Evolutionary conservation across 164 flowering plant species (phyloP), one percentile per base, ranked within the genome.

Genomic region (Magnolia changhungtana): DNA sequence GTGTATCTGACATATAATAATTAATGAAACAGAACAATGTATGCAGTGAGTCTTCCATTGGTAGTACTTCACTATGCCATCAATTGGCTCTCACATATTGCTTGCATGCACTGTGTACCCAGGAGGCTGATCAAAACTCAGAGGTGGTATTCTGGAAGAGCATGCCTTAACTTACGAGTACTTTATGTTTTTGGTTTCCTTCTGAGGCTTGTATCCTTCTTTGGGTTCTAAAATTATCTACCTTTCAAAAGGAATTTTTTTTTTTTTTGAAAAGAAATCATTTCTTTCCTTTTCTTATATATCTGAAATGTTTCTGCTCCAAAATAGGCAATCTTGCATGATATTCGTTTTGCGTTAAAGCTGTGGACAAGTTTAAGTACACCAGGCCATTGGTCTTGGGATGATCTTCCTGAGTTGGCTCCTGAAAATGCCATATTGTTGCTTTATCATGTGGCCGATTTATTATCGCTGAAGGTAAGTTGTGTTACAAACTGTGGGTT

Each of bases 401-500:
- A 79, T 78, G 84, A 77, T 63, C 82, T 78, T 27, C 21, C 79
- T 74, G 81, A 71, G 63, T 64, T 83, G 76, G 76, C 82, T 63
- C 74, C 80, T 73, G 86, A 85, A 70, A 84, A 82, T 76, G 78
- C 81, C 71, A 66, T 93, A 71, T 73, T 80, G 5, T 75, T 96
- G 70, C 78, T 94, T 67, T 91, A 83, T 75, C 89, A 84, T 74
- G 71, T 89, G 27, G 75, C 87, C 78, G 99, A 96, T 86, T 81
- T 96, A 66, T 77, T 96, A 70, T 87, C 97, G 64, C 10, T 92
- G 31, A 94, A 92, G 97, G 99, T 92, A 78, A 72, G 73, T 23
- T 69, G 76, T 63, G 29, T 71, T 59, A 18, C 37, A 27, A 49
- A 37, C 69, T 64, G 20, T n/a, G 31, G 31, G 18, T 58, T 27